Evolutionary conservation across 805 yeast genomes (phyloP), one percentile per base, ranked within the genome.

Genomic region (Wickerhamomyces silvicola): DNA sequence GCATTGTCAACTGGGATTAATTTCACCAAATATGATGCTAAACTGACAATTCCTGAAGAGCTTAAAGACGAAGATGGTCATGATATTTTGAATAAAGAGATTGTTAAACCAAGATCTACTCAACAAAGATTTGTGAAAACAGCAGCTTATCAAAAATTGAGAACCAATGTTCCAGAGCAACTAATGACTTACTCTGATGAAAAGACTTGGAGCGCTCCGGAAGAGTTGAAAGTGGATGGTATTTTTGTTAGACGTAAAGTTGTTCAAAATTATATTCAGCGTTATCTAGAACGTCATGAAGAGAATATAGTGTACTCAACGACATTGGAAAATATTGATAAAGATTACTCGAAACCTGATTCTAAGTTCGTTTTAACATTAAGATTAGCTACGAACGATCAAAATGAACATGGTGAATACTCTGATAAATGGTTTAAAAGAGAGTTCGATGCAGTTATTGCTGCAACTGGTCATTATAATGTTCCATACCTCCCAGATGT

Each of bases 401-500:
- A n/a, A n/a, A 22, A 13, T 12, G 36, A 38, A 35, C 38, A 27
- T 6, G 41, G 38, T 24, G 50, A 46, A 12, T 42, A 41, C 4
- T 10, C 41, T 2, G 67, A 61, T 32, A 21, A 41, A 11, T 64
- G 69, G 69, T 51, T 39, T 36, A 62, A 52, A 35, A 50, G 54
- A 23, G 46, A 35, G 6, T 61, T 50, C 32, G 66, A 61, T 44
- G 20, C 40, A 9, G 64, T 76, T 6, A 62, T 70, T 4, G 49
- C 73, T 7, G 73, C 79, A 3, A 53, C 68, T 8, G 83, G 83
- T 10, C 72, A 71, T 43, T 72, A 62, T 47, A 61, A 72, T 24
- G 54, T 65, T 11, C 82, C 83, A 4, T 56, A 47, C 34, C 45
- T 66, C 23, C 82, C 83, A 1, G 50, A 57, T 7, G 56, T 62